A percentile compares a stretch with the other conserved stretches of the same genome.
These are phyloP conservation scores for Trichophyton simii DNA, from an alignment of 2,329 filamentous ascomycete genomes.

Conservation along the genomic window DNA sequence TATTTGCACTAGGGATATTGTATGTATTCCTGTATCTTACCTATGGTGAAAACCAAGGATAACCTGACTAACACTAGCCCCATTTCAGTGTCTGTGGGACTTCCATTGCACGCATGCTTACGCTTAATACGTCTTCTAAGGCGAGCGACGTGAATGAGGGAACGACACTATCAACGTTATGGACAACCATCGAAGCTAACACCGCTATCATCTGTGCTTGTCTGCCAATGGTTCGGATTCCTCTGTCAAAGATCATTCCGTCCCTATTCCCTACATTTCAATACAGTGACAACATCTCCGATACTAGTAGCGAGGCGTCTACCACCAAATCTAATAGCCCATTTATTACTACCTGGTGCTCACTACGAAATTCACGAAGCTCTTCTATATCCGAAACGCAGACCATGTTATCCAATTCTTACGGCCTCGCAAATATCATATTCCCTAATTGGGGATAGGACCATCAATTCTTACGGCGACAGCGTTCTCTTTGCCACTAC, in stretches of 20 bases:
- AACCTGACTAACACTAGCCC: neutral
- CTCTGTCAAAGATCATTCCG: conserved; percentile 17
- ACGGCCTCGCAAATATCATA: neutral
- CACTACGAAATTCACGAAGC: neutral
- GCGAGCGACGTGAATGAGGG: conserved; percentile 18
- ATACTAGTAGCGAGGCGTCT: neutral
- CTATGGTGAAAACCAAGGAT: neutral
- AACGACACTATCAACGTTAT: conserved; percentile 22
- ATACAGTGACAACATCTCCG: neutral
- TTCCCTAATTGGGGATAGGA: neutral
- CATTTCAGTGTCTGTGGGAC: conserved; percentile 18
- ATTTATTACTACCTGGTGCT: neutral
- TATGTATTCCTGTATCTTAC: conserved; percentile 14
- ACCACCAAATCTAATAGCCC: neutral
- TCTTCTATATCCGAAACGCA: neutral
- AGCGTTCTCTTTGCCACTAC: neutral
- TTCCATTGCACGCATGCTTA: conserved; percentile 24
- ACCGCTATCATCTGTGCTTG: conserved; percentile 28
- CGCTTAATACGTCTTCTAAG: conserved; percentile 19
- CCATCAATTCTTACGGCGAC: neutral
- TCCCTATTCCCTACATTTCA: conserved; percentile 4
- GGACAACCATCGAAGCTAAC: conserved; percentile 27
- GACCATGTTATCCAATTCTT: neutral
- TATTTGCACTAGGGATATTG: conserved; percentile 29
- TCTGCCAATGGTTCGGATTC: conserved; percentile 25